These are phyloP conservation scores for Bipolaris zeicola DNA, from an alignment of 2,329 filamentous ascomycete genomes.

Conservation along the genomic window DNA sequence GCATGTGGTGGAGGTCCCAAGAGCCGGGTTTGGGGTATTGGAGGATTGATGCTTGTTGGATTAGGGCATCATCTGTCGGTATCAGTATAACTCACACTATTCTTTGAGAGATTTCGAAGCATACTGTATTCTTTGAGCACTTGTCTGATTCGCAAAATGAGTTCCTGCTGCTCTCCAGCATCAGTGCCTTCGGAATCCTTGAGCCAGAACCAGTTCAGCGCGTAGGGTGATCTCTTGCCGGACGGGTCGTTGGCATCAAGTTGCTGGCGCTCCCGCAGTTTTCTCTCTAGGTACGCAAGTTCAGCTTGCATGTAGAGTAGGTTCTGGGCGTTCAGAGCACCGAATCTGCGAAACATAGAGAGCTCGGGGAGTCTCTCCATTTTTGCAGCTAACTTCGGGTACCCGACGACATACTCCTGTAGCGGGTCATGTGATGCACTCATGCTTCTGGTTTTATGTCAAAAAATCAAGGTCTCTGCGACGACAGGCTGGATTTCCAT, in stretches of 20 bases:
- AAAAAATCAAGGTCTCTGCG: neutral
- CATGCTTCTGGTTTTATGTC: neutral
- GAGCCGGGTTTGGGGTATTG: neutral
- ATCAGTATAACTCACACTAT: neutral
- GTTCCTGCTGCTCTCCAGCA: neutral
- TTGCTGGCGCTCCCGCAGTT: neutral
- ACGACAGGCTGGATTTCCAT: neutral
- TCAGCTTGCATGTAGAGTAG: conserved; percentile 16
- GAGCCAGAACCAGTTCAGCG: neutral
- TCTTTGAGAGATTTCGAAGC: neutral
- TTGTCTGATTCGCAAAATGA: neutral
- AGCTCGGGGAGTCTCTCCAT: conserved; percentile 11
- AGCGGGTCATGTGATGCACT: neutral
- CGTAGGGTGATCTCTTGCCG: neutral
- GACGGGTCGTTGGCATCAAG: neutral
- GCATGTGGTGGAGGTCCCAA: conserved; percentile 1
- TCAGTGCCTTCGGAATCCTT: neutral
- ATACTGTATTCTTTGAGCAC: conserved; percentile 2
- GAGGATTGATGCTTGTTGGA: neutral
- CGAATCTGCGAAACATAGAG: conserved; percentile 14
- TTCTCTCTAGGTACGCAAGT: neutral
- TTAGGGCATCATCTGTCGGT: neutral
- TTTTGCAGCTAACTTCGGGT: conserved; percentile 7
- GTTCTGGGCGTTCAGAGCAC: conserved; percentile 14
- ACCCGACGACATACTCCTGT: neutral